Evolutionary conservation across 108 stramenopile genomes (phyloP).

Genomic region (Cyclotella sp.): DNA sequence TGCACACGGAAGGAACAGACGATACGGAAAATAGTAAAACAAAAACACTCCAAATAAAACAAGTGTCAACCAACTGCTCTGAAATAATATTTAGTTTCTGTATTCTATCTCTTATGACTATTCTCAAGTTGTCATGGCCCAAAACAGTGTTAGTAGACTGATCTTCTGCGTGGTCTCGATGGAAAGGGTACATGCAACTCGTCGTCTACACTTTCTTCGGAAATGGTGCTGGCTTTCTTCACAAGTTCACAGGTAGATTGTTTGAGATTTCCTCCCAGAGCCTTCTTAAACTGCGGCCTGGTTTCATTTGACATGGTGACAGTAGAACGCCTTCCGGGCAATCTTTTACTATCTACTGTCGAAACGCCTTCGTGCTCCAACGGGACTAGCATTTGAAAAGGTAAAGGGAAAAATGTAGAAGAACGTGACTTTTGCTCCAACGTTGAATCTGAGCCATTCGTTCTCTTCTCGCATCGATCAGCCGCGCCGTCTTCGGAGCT

Average conservation of each 20-base stretch:
- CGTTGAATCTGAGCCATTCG: not conserved
- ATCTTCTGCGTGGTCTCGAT: slow-evolving; percentile 7
- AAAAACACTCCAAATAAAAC: not conserved
- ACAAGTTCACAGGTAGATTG: not conserved
- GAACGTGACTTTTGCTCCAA: not conserved
- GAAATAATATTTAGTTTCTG: not conserved
- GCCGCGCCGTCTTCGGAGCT: not conserved
- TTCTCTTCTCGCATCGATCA: not conserved
- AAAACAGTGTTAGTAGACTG: not conserved
- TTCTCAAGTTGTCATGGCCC: not conserved
- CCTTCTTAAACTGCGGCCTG: not conserved
- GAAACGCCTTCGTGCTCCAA: slow-evolving; percentile 3
- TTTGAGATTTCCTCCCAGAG: not conserved
- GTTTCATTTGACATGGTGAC: not conserved
- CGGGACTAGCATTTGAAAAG: not conserved
- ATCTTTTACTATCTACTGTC: not conserved
- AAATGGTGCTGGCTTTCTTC: not conserved
- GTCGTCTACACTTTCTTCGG: not conserved
- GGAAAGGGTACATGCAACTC: slow-evolving; percentile 17
- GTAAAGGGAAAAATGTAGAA: slow-evolving; percentile 4
- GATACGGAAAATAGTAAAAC: slow-evolving; percentile 77
- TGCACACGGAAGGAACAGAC: slow-evolving; percentile 72
- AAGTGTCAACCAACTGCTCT: not conserved
- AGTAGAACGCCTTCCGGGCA: not conserved
- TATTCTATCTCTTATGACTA: not conserved